A percentile compares a stretch with the other conserved stretches of the same genome.
Conservation (phyloP, 805 yeast genomes). For the Saccharomycopsis amapae region DNA sequence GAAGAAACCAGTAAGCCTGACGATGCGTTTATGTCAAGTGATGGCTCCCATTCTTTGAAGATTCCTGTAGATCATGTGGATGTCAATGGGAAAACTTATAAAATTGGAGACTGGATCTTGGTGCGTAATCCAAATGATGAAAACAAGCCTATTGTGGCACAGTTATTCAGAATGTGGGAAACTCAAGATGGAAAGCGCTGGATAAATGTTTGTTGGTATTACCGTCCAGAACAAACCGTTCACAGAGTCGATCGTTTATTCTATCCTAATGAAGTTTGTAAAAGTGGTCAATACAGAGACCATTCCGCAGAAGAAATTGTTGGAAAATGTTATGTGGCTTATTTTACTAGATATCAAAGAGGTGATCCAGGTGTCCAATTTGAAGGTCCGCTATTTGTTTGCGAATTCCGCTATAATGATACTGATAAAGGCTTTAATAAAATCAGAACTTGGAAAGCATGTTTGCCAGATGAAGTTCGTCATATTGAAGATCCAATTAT, state of each 20-base stretch:
- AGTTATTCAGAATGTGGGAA: conserved; percentile 90
- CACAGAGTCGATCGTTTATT: conserved; percentile 86
- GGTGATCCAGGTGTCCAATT: conserved; percentile 83
- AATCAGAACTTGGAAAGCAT: conserved; percentile 97
- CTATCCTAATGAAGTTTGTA: conserved; percentile 90
- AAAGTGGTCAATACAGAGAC: conserved; percentile 94
- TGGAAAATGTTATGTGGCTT: conserved; percentile 92
- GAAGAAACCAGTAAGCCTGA: conserved; percentile 79
- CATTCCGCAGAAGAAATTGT: conserved; percentile 82
- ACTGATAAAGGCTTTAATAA: conserved; percentile 84
- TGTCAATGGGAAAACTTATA: conserved; percentile 62
- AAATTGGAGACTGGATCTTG: conserved; percentile 93
- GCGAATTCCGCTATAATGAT: conserved; percentile 93
- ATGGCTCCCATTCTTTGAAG: conserved; percentile 45
- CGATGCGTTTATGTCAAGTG: conserved; percentile 55
- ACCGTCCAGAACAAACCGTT: conserved; percentile 95
- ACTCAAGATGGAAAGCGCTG: conserved; percentile 71
- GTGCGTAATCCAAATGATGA: conserved; percentile 83
- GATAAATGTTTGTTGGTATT: conserved; percentile 96
- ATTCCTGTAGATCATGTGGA: conserved; percentile 75
- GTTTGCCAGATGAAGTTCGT: conserved; percentile 94
- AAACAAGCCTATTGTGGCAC: conserved; percentile 86
- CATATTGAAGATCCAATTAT: conserved; percentile 72
- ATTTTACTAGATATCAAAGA: conserved; percentile 88
- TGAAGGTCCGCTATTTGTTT: conserved; percentile 82